phyloP scores from a whole-genome alignment of 2,329 filamentous ascomycete genomes.

The Neophaeococcomyces aloes region DNA sequence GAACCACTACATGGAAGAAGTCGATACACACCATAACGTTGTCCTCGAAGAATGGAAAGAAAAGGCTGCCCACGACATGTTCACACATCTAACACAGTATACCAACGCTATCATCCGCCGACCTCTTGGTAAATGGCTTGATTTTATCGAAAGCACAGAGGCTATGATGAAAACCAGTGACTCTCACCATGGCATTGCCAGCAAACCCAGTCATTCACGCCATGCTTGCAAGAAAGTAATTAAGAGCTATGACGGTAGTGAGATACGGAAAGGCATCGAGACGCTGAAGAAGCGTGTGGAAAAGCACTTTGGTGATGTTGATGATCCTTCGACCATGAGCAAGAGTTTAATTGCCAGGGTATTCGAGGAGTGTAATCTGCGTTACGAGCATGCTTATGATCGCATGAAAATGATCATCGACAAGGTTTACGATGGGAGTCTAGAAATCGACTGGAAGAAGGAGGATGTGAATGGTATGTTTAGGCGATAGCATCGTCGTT shows the following conservation, averaged over 20 bases:
- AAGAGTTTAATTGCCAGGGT: slow-evolving; percentile 50
- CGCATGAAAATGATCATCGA: slow-evolving; percentile 36
- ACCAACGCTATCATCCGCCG: slow-evolving; percentile 78
- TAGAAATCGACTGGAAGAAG: slow-evolving; percentile 40
- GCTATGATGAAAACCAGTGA: slow-evolving; percentile 42
- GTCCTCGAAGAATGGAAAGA: slow-evolving; percentile 75
- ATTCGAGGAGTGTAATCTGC: slow-evolving; percentile 48
- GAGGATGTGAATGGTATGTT: slow-evolving; percentile 36
- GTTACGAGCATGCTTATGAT: slow-evolving; percentile 46
- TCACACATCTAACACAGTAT: slow-evolving; percentile 80
- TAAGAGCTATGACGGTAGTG: slow-evolving; percentile 66
- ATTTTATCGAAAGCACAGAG: slow-evolving; percentile 85
- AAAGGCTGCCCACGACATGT: slow-evolving; percentile 65
- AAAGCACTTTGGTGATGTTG: slow-evolving; percentile 90
- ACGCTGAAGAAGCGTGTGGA: slow-evolving; percentile 82
- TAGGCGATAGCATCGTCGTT: slow-evolving; percentile 24
- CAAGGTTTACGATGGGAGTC: slow-evolving; percentile 33
- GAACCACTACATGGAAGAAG: slow-evolving; percentile 92
- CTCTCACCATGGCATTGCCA: slow-evolving; percentile 53
- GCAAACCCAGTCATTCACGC: slow-evolving; percentile 73
- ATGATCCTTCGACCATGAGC: slow-evolving; percentile 53
- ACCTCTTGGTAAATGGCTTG: slow-evolving; percentile 71
- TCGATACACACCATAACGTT: slow-evolving; percentile 62
- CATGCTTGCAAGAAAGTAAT: slow-evolving; percentile 77
- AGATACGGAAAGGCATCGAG: slow-evolving; percentile 83